Evolutionary conservation across 108 stramenopile species (phyloP).

Genomic region (Seminavis robusta): DNA sequence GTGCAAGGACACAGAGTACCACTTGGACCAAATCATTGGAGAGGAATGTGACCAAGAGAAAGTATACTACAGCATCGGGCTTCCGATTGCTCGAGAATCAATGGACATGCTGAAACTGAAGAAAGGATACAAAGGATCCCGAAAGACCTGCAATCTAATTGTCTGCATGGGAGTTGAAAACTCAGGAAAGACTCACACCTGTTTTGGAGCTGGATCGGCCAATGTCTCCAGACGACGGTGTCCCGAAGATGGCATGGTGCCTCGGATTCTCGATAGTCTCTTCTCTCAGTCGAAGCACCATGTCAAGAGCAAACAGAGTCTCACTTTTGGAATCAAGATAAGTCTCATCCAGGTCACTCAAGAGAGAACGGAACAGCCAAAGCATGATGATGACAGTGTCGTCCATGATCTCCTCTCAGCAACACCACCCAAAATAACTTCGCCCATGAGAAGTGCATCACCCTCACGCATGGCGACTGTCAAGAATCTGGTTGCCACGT

Average conservation of each 20-base stretch:
- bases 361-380: conserved; percentile 12
- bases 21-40: conserved; percentile 25
- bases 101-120: conserved; percentile 31
- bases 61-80: conserved; percentile 29
- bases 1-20: conserved; percentile 30
- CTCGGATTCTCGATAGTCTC: conserved; percentile 41
- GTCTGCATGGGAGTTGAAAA: conserved; percentile 35
- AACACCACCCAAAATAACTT: too few relatives aligned
- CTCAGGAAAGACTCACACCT: conserved; percentile 43
- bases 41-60: conserved; percentile 33
- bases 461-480: too few relatives aligned
- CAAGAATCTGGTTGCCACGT: too few relatives aligned
- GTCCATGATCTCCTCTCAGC: conserved; percentile 31
- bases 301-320: not conserved
- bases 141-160: too few relatives aligned
- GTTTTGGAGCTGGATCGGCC: too few relatives aligned
- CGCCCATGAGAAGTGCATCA: too few relatives aligned
- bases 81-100: conserved; percentile 16
- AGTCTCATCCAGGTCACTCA: conserved; percentile 40
- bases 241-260: conserved; percentile 54
- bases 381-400: conserved; percentile 7
- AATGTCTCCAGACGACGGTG: too few relatives aligned
- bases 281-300: conserved; percentile 46
- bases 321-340: conserved; percentile 31
- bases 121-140: too few relatives aligned